Base-by-base conservation (phyloP, 805 yeast species). In the Monosporozyma solicola region DNA sequence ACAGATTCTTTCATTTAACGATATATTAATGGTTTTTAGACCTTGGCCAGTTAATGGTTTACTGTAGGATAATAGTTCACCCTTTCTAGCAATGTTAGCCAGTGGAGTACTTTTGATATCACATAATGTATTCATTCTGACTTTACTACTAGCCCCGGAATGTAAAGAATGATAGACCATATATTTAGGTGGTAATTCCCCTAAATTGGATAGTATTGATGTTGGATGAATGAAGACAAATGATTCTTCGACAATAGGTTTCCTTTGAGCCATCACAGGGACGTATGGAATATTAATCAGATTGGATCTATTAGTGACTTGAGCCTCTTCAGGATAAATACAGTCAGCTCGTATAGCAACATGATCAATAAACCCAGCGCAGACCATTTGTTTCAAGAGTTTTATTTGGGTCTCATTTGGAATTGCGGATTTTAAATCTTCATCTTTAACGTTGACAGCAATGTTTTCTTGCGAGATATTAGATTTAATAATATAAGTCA, bases 281-380 rank as follows among this genome's bases (percentile, higher is more conserved):
- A 77, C 62, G 59, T 86, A 87, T 1, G 94, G 94, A 13, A 87
- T 74, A 53, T 74, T 79, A 51, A 74, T 77, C 41, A 84, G 75
- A 44, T 71, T 74, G 4, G 84, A 73, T 50, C 77, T 82, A 55
- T 84, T 85, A 1, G 84, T 72, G 3, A 84, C 68, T 48, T 69
- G 73, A 7, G 81, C 74, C 20, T 86, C 95, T 1, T 82, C 73
- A 20, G 87, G 82, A 6, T 82, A 70, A 33, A 82, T 59, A n/a
- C 53, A 55, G 62, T 91, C 97, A 1, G 88, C 91, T 56, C 98
- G 76, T 15, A 88, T 79, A 1, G 95, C 95, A 24, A 92, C 78
- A 64, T 87, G 95, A 67, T 94, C 99, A 41, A 94, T 76, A 61
- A 87, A 94, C 0, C 98, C 99, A 0, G 97, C 84, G 5, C 96